Percentiles rank a stretch among this genome's conserved stretches.
Conservation (phyloP, 2,329 filamentous ascomycete species). For the Neofusicoccum cordaticola region DNA sequence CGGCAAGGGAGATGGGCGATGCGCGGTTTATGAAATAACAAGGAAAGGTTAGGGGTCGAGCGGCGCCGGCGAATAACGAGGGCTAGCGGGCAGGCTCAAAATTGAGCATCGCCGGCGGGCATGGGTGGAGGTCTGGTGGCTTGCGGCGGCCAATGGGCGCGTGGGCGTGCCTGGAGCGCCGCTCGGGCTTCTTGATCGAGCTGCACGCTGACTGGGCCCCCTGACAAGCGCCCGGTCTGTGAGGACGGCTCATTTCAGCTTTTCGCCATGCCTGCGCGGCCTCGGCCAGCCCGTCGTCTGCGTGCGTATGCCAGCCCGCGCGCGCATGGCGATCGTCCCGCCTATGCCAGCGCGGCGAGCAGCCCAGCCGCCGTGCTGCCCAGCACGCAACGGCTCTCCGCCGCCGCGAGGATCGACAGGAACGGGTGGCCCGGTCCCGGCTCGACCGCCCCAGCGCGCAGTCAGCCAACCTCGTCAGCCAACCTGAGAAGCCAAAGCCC, state of each 20-base stretch:
- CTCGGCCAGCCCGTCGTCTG: neutral
- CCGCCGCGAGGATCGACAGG: slow-evolving; percentile 15
- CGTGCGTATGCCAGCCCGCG: neutral
- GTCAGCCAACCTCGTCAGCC: too few species aligned
- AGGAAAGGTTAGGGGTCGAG: slow-evolving; percentile 22
- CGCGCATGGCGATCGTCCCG: slow-evolving; percentile 10
- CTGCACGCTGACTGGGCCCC: slow-evolving; percentile 16
- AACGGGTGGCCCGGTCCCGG: slow-evolving; percentile 3
- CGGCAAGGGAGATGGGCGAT: slow-evolving; percentile 29
- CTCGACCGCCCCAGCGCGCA: too few species aligned
- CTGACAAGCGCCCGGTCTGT: slow-evolving; percentile 17
- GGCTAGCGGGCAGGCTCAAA: slow-evolving; percentile 23
- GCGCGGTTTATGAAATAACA: slow-evolving; percentile 33
- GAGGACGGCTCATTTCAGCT: slow-evolving; percentile 16
- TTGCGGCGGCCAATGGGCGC: slow-evolving; percentile 16
- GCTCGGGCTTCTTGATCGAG: slow-evolving; percentile 15
- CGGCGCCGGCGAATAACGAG: slow-evolving; percentile 33
- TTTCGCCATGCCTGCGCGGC: slow-evolving; percentile 14
- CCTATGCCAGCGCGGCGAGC: neutral
- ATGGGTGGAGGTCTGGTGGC: slow-evolving; percentile 15
- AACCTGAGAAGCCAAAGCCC: too few species aligned
- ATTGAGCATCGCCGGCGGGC: slow-evolving; percentile 20
- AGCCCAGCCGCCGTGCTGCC: neutral
- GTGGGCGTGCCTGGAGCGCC: slow-evolving; percentile 18
- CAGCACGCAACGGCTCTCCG: slow-evolving; percentile 16